Evolutionary conservation across 2,329 filamentous ascomycete genomes (phyloP), one percentile per base, ranked within the genome.

Genomic region (Colletotrichum ledebouriae): DNA sequence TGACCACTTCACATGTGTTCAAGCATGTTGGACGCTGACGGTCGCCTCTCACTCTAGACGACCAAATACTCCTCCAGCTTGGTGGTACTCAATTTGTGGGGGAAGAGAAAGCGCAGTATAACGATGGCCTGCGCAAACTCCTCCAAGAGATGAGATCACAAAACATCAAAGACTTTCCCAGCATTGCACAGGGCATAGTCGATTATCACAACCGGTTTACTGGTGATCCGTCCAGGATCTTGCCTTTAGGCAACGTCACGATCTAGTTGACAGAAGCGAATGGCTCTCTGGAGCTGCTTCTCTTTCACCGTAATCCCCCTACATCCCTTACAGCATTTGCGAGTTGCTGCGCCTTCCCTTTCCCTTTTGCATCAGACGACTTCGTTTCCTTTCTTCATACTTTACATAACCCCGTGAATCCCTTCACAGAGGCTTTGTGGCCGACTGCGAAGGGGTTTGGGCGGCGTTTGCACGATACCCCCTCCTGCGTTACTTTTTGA

Each of bases 21-120:
- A 67, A 34, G 57, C 67, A 63, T 69, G 67, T 67, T 67, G 78
- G 79, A 80, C 78, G 82, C 84, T 87, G 83, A 87, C 84, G 76
- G 76, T 74, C 74, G 72, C 75, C 73, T 73, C 65, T 73, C 75
- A 73, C 72, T 77, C 71, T 80, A 94, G 92, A 93, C 82, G 89
- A 91, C 77, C 87, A 90, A 76, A 89, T 94, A 71, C 87, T 94
- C 71, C 84, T 92, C 64, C 89, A 92, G 72, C 86, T 94, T 60
- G 91, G 91, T 50, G 89, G 86, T 53, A 85, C 88, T 70, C 88
- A 88, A 71, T 89, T 88, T 75, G 86, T 84, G 47, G 86, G 86
- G 72, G 86, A 89, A 67, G 85, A 90, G 70, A 87, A 86, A 76
- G 82, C 84, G 64, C 82, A 84, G 70, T 93, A 90, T 79, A 88